Percentiles rank a stretch among this genome's conserved stretches.
These are phyloP conservation scores for Penstemon barbatus DNA, from an alignment of 257 asterid genomes.

Conservation along the genomic window DNA sequence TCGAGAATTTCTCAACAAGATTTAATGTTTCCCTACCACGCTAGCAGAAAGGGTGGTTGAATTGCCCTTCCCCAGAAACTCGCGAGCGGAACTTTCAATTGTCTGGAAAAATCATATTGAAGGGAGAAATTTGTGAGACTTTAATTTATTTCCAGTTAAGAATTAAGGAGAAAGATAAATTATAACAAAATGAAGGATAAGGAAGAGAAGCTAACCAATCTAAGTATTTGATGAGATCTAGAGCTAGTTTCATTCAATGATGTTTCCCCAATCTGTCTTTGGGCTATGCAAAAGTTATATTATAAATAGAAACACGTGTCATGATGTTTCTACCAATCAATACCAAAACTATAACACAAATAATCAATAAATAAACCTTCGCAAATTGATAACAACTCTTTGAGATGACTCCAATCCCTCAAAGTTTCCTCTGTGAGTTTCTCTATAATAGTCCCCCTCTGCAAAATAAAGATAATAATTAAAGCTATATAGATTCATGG, in stretches of 20 bases:
- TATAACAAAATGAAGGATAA: constrained; percentile 15
- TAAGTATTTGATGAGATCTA: constrained; percentile 98
- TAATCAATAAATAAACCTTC: constrained; percentile 55
- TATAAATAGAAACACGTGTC: constrained; percentile 14
- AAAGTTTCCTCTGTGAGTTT: constrained; percentile 92
- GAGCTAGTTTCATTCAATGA: constrained; percentile 92
- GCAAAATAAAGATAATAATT: constrained; percentile 32
- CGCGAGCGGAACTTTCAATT: constrained; percentile 97
- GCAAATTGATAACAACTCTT: constrained; percentile 81
- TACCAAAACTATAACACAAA: constrained; percentile 6
- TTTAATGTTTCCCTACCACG: constrained; percentile 61
- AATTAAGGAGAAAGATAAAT: constrained; percentile 17
- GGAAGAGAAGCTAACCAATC: constrained; percentile 62
- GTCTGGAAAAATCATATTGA: constrained; percentile 55
- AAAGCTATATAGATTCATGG: constrained; percentile 21
- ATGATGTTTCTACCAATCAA: constrained; percentile 8
- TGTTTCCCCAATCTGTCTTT: constrained; percentile 92
- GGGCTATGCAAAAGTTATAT: constrained; percentile 50
- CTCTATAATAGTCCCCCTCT: constrained; percentile 93
- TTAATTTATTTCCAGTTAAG: neutral
- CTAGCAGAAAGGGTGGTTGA: constrained; percentile 97
- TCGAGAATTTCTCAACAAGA: constrained; percentile 28
- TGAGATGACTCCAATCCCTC: constrained; percentile 91
- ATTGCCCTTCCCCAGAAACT: constrained; percentile 91
- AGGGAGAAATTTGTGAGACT: constrained; percentile 11